These are phyloP conservation scores for Echinosophora koreensis DNA, from an alignment of 306 rosid species.

Conservation along the genomic window DNA sequence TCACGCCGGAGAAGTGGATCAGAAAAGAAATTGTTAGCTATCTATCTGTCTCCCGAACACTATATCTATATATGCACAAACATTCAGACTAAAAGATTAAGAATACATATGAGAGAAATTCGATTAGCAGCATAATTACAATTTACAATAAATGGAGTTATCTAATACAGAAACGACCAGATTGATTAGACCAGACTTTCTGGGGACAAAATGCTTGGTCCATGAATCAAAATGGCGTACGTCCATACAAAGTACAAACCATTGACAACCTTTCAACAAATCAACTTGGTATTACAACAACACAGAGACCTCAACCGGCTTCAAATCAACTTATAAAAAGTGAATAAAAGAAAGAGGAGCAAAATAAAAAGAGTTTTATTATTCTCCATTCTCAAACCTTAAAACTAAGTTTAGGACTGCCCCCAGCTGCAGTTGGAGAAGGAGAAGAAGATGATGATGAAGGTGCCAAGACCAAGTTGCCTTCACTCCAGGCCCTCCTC, in stretches of 20 bases:
- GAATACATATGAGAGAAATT: slow-evolving; percentile 24
- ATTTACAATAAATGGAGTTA: slow-evolving; percentile 17
- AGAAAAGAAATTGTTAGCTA: slow-evolving; percentile 5
- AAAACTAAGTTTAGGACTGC: slow-evolving; percentile 14
- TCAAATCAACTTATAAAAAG: neutral
- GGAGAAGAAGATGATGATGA: slow-evolving; percentile 34
- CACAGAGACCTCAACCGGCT: slow-evolving; percentile 8
- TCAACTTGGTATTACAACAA: neutral
- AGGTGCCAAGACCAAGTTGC: slow-evolving; percentile 48
- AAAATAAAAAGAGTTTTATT: neutral
- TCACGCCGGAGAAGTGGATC: neutral
- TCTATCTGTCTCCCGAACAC: neutral
- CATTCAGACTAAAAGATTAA: neutral
- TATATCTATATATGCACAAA: neutral
- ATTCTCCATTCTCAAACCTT: slow-evolving; percentile 29
- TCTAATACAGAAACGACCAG: slow-evolving; percentile 11
- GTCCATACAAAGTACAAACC: slow-evolving; percentile 6
- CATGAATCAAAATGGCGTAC: neutral
- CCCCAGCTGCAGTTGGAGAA: neutral
- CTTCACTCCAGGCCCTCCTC: slow-evolving; percentile 66
- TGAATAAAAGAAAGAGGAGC: neutral
- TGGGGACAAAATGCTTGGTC: neutral
- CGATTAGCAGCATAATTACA: slow-evolving; percentile 35
- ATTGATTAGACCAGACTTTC: neutral
- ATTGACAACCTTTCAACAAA: slow-evolving; percentile 4